Evolutionary conservation across 208 protist species (phyloP).

Genomic region (Wallacemonas sp.): DNA sequence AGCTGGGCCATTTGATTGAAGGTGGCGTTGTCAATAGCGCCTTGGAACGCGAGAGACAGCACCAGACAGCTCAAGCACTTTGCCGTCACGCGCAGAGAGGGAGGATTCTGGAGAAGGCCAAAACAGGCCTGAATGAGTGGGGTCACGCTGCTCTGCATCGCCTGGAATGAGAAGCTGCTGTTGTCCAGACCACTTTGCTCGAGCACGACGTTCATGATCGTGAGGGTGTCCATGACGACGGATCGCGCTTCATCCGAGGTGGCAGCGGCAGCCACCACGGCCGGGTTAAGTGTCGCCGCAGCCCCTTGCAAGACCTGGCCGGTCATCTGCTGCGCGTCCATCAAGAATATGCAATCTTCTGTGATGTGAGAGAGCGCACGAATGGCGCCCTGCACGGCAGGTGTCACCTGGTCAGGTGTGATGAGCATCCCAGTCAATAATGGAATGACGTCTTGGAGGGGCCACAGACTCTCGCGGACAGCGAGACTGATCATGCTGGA

Average conservation of each 20-base stretch:
- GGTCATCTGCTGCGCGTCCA: conserved; percentile 63
- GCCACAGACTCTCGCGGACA: conserved; percentile 73
- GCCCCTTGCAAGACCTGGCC: conserved; percentile 43
- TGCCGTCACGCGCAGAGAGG: conserved; percentile 45
- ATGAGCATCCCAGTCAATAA: conserved; percentile 22
- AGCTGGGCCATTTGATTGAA: conserved; percentile 58
- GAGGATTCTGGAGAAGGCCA: conserved; percentile 46
- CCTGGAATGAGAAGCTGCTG: conserved; percentile 49
- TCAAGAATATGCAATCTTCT: conserved; percentile 55
- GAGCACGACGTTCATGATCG: conserved; percentile 50
- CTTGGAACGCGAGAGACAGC: conserved; percentile 66
- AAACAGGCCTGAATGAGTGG: conserved; percentile 69
- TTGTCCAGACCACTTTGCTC: conserved; percentile 69
- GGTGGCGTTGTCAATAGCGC: conserved; percentile 46
- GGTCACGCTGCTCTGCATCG: conserved; percentile 45
- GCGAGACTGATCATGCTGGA: conserved; percentile 74
- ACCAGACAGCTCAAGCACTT: conserved; percentile 66
- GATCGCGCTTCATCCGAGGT: conserved; percentile 7
- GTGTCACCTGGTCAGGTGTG: background rate
- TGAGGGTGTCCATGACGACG: conserved; percentile 27
- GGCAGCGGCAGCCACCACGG: conserved; percentile 17
- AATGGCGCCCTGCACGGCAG: conserved; percentile 70
- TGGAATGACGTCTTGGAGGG: background rate
- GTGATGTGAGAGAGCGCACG: conserved; percentile 75
- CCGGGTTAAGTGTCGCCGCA: conserved; percentile 41